Conservation (phyloP, 2,329 filamentous ascomycete genomes). For the Aspergillus ochraceus region DNA sequence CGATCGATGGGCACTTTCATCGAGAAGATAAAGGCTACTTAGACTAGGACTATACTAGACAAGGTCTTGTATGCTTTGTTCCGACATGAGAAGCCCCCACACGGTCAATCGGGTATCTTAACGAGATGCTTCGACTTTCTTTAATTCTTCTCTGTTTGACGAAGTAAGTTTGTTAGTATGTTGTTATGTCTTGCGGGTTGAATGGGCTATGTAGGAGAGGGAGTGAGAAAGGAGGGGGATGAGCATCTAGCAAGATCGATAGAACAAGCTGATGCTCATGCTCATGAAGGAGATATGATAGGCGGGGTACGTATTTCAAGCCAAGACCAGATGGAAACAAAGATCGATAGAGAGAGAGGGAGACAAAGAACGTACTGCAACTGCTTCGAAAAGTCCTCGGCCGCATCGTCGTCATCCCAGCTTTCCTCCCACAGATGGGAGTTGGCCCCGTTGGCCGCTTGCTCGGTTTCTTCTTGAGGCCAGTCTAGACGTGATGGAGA, state of each 20-base stretch:
- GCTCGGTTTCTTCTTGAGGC: conserved; percentile 84
- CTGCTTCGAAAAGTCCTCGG: conserved; percentile 92
- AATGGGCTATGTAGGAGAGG: background rate
- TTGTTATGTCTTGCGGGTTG: too few relatives aligned
- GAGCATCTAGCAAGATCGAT: background rate
- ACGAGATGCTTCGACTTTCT: conserved; percentile 83
- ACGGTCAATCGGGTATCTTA: conserved; percentile 47
- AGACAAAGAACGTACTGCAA: conserved; percentile 68
- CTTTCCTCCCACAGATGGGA: conserved; percentile 98
- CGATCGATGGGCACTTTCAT: background rate
- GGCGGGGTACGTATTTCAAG: background rate
- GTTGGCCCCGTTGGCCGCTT: conserved; percentile 57
- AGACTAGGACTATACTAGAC: background rate
- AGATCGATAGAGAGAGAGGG: conserved; percentile 5
- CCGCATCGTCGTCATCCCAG: conserved; percentile 98
- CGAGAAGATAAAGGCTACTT: background rate
- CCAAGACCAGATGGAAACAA: background rate
- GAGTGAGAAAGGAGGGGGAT: background rate
- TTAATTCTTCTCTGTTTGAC: conserved; percentile 66
- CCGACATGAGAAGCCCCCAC: background rate
- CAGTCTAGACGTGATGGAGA: conserved; percentile 64
- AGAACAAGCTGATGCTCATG: background rate
- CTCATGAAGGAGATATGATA: background rate
- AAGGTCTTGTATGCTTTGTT: background rate
- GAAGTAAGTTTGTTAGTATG: conserved; percentile 6